Evolutionary conservation across 768 basidiomycete genomes (phyloP).

Genomic region (Mrakia blollopis): DNA sequence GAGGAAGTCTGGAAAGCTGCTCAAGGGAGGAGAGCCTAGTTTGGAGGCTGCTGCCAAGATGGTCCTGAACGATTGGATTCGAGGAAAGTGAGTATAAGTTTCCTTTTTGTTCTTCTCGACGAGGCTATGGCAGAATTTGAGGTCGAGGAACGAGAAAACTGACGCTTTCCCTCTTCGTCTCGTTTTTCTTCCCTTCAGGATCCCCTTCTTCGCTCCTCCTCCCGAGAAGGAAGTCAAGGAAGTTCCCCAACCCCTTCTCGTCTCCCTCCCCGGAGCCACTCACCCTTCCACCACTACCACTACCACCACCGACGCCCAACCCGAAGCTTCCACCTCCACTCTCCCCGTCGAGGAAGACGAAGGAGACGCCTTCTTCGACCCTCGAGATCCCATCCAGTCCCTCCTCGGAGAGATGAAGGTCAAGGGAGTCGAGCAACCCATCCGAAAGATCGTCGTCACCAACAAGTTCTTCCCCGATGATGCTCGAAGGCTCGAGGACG

Average conservation of each 20-base stretch:
- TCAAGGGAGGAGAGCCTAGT: slow-evolving; percentile 94
- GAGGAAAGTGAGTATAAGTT: slow-evolving; percentile 57
- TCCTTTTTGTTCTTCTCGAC: not conserved
- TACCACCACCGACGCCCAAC: not conserved
- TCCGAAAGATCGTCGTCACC: slow-evolving; percentile 82
- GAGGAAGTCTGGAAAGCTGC: slow-evolving; percentile 80
- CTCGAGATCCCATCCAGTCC: slow-evolving; percentile 20
- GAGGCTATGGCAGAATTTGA: too few species aligned
- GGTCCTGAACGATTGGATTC: slow-evolving; percentile 85
- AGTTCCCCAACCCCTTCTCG: slow-evolving; percentile 41
- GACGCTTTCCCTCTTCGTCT: not conserved
- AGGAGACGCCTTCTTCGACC: slow-evolving; percentile 56
- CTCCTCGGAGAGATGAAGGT: slow-evolving; percentile 47
- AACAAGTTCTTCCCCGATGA: slow-evolving; percentile 82
- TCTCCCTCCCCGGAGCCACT: slow-evolving; percentile 25
- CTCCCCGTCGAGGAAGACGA: slow-evolving; percentile 41
- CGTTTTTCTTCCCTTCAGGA: slow-evolving; percentile 43
- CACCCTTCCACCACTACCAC: not conserved
- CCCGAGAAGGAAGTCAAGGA: slow-evolving; percentile 56
- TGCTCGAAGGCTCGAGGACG: slow-evolving; percentile 42
- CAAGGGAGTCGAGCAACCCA: slow-evolving; percentile 73
- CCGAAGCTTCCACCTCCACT: slow-evolving; percentile 14
- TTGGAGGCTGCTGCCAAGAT: slow-evolving; percentile 89
- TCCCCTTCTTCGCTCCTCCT: slow-evolving; percentile 91
- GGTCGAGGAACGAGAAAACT: not conserved